These are phyloP conservation scores for Botrytis squamosa DNA, from an alignment of 2,329 filamentous ascomycete genomes.

Conservation along the genomic window DNA sequence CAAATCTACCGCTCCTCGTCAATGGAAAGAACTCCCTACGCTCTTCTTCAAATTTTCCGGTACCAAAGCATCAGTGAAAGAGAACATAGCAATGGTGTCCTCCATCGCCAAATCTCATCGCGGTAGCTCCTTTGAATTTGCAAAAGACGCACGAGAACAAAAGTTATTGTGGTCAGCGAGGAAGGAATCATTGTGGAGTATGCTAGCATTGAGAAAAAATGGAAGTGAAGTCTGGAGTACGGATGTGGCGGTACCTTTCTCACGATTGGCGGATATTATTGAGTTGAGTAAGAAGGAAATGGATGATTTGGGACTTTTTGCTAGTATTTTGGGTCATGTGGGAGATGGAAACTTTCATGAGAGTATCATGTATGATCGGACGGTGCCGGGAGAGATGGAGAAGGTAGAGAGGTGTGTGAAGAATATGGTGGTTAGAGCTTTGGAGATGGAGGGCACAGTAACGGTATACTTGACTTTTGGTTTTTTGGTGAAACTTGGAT, in stretches of 20 bases:
- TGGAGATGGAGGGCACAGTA: constrained; percentile 93
- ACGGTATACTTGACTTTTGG: constrained; percentile 48
- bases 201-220: constrained; percentile 66
- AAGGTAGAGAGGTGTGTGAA: constrained; percentile 81
- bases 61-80: constrained; percentile 71
- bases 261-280: constrained; percentile 68
- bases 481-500: background rate
- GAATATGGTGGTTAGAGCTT: constrained; percentile 84
- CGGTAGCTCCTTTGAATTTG: constrained; percentile 72
- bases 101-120: constrained; percentile 64
- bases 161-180: constrained; percentile 76
- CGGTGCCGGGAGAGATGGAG: constrained; percentile 64
- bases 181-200: constrained; percentile 83
- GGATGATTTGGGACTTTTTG: constrained; percentile 81
- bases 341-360: constrained; percentile 95
- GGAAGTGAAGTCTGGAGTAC: constrained; percentile 79
- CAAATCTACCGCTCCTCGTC: constrained; percentile 64
- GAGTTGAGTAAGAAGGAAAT: constrained; percentile 88
- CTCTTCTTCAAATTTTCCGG: constrained; percentile 87
- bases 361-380: constrained; percentile 82
- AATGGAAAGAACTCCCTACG: constrained; percentile 74
- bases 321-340: constrained; percentile 84
- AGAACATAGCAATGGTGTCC: constrained; percentile 71
- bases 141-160: constrained; percentile 67
- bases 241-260: constrained; percentile 80